Base-by-base conservation (phyloP, 768 basidiomycete genomes). In the Mycena rebaudengoi region DNA sequence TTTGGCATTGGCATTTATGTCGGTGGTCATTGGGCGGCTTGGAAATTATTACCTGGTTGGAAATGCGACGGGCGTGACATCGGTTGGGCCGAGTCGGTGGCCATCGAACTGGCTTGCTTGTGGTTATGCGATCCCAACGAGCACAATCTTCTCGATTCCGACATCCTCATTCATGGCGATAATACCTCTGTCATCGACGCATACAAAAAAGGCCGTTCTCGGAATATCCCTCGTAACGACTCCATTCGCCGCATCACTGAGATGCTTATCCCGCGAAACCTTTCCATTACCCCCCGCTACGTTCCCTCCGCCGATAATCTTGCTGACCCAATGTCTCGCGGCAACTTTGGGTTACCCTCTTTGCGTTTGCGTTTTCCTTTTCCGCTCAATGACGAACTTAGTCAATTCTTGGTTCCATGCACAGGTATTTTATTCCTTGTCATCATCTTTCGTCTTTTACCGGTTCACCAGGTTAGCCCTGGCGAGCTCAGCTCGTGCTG, bases 1-100 rank as follows among this genome's bases (percentile, higher is more conserved):
- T 76, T 68, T 64, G 75, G 75, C 7, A 74, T 76, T 6, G 75
- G 76, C 7, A 16, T 78, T 1, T 14, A 69, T 0, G 7, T 70
- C 0, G 50, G 68, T 3, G 37, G 40, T 1, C 10, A 25, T 0
- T 78, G 74, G 75, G 52, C 67, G 1, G 69, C 74, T 0, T 78
- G 70, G 75, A 32, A 60, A 1, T 49, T 75, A 2, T 16, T 50
- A 10, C 35, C 49, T 0, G 68, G 64, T 16, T 75, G 74, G 73
- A 61, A 65, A 21, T 18, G 39, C 6, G 66, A 69, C 18, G 70
- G 68, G 20, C 44, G 73, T 12, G 64, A 70, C 30, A 77, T 77
- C 11, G 75, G 72, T 4, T 77, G 76, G 76, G 75, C 71, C 1
- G 75, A 77, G 53, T 69, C 70, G 48, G 61, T 73, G 1, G 75